Percentiles rank a stretch among this genome's conserved stretches.
Evolutionary conservation across 2,329 filamentous ascomycete genomes (phyloP).

Genomic region (Huntiella moniliformis): DNA sequence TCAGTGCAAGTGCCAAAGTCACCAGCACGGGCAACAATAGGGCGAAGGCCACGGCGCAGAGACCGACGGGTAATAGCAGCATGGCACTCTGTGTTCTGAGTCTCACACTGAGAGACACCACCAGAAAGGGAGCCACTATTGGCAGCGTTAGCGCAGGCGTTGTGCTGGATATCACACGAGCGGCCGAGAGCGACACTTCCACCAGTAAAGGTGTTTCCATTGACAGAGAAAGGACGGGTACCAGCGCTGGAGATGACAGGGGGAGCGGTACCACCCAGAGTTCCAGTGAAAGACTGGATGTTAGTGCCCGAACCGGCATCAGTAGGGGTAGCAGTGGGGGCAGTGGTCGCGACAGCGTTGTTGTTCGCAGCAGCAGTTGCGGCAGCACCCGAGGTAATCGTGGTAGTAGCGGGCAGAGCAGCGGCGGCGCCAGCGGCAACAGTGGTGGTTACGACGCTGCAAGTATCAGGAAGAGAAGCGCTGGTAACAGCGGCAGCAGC

Average conservation of each 20-base stretch:
- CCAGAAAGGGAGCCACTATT: constrained; percentile 24
- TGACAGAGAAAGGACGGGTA: constrained; percentile 30
- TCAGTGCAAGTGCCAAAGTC: constrained; percentile 27
- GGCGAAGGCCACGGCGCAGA: constrained; percentile 10
- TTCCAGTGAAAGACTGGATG: constrained; percentile 28
- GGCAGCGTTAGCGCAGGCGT: constrained; percentile 29
- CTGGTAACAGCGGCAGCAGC: neutral
- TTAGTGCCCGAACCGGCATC: constrained; percentile 16
- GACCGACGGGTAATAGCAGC: constrained; percentile 12
- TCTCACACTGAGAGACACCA: constrained; percentile 20
- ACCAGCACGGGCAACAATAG: constrained; percentile 1
- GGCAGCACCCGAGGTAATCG: constrained; percentile 4
- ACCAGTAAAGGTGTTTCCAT: constrained; percentile 34
- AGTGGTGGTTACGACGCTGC: constrained; percentile 10
- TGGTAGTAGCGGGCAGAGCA: constrained; percentile 4
- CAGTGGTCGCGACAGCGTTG: neutral
- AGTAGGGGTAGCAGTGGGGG: constrained; percentile 6
- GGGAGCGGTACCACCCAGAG: constrained; percentile 24
- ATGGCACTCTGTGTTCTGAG: constrained; percentile 23
- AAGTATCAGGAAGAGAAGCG: constrained; percentile 3
- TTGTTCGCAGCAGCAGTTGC: neutral
- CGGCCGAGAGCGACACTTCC: constrained; percentile 26
- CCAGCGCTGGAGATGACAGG: constrained; percentile 22
- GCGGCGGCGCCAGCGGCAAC: constrained; percentile 4
- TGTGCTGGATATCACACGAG: constrained; percentile 32